phyloP scores from a whole-genome alignment of 345 rosid species.

The Eucalyptus fibrosa region DNA sequence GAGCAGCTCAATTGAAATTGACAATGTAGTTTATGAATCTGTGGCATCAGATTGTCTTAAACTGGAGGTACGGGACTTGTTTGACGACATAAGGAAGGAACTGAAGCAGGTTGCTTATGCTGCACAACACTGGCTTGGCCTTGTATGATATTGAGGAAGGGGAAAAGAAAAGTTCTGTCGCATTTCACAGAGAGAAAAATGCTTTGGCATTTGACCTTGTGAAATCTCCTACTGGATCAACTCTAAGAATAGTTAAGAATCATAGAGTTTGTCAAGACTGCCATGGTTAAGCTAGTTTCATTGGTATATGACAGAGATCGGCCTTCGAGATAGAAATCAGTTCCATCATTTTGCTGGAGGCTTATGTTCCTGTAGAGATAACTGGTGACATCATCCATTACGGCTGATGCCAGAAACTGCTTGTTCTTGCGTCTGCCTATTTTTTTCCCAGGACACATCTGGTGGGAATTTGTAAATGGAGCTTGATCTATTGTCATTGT shows the following conservation, averaged over 20 bases:
- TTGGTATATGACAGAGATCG: background rate
- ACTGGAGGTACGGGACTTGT: background rate
- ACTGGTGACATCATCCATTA: background rate
- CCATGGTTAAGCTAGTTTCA: background rate
- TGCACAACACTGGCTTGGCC: background rate
- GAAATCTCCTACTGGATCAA: background rate
- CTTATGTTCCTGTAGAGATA: background rate
- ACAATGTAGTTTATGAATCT: background rate
- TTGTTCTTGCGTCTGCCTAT: background rate
- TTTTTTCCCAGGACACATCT: background rate
- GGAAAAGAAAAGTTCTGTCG: background rate
- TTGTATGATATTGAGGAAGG: background rate
- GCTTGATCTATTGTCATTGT: background rate
- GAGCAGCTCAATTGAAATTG: background rate
- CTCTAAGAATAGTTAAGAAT: background rate
- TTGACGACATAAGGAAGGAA: background rate
- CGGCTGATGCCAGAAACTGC: background rate
- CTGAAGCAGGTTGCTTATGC: background rate
- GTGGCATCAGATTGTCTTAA: background rate
- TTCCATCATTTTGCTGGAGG: background rate
- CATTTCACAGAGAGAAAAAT: background rate
- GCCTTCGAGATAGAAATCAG: background rate
- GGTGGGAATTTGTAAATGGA: background rate
- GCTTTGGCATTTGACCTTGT: background rate
- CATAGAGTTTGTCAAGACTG: background rate